Evolutionary conservation across 2,329 filamentous ascomycete species (phyloP).

Genomic region (Colletotrichum sp.): DNA sequence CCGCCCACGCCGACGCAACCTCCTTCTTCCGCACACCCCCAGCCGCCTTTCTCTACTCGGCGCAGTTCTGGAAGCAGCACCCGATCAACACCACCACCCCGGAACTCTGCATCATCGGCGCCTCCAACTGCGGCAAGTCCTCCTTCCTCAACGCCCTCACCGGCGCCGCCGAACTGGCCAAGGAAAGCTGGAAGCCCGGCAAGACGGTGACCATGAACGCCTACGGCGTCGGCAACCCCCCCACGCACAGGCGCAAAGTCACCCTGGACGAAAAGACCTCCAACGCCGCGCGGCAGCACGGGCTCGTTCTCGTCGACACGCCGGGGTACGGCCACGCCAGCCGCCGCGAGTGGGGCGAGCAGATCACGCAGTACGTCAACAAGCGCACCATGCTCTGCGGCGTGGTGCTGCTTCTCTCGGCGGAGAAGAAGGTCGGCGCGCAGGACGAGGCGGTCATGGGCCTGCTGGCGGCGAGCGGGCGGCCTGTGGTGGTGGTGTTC

Average conservation of each 20-base stretch:
- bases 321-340: slow-evolving; percentile 55
- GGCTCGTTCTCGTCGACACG: slow-evolving; percentile 55
- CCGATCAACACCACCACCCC: slow-evolving; percentile 55
- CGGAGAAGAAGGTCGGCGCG: slow-evolving; percentile 54
- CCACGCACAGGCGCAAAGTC: background rate
- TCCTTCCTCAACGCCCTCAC: slow-evolving; percentile 85
- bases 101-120: slow-evolving; percentile 79
- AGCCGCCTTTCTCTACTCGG: slow-evolving; percentile 52
- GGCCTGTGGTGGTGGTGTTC: slow-evolving; percentile 53
- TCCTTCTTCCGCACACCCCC: slow-evolving; percentile 10
- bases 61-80: slow-evolving; percentile 51
- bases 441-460: slow-evolving; percentile 52
- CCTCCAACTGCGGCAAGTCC: slow-evolving; percentile 89
- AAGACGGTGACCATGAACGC: slow-evolving; percentile 60
- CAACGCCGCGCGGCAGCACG: slow-evolving; percentile 37
- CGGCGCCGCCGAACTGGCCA: slow-evolving; percentile 49
- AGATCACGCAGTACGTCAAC: slow-evolving; percentile 55
- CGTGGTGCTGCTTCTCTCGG: slow-evolving; percentile 57
- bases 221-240: slow-evolving; percentile 51
- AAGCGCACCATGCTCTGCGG: slow-evolving; percentile 52
- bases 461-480: slow-evolving; percentile 47
- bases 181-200: slow-evolving; percentile 55
- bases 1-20: background rate
- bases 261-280: background rate
- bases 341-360: slow-evolving; percentile 53